Evolutionary conservation across 148 eudicot species (phyloP).

Genomic region (Nepenthes mirabilis): DNA sequence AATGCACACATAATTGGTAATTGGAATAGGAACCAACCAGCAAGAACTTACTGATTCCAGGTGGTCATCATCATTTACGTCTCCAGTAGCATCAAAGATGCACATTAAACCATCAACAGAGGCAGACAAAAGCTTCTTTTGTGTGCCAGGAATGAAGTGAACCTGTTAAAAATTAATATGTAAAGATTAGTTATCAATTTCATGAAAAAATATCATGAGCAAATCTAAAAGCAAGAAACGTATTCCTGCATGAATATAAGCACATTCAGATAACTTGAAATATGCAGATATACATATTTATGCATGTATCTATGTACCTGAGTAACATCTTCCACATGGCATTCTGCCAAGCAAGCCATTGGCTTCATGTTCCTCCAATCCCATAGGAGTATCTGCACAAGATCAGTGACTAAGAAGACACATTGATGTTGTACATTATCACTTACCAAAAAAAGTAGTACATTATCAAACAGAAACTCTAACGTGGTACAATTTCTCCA

Average conservation of each 20-base stretch:
- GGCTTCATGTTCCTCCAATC: constrained; percentile 86
- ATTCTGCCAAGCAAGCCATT: constrained; percentile 89
- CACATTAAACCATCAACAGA: constrained; percentile 95
- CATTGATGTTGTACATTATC: not conserved
- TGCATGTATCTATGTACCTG: constrained; percentile 36
- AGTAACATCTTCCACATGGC: constrained; percentile 94
- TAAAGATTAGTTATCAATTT: not conserved
- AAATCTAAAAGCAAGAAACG: not conserved
- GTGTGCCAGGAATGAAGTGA: constrained; percentile 65
- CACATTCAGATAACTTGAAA: not conserved
- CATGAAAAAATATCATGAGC: not conserved
- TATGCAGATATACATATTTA: not conserved
- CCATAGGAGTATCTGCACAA: constrained; percentile 69
- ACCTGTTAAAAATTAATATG: constrained; percentile 35
- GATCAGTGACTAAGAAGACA: not conserved
- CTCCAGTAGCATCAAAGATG: constrained; percentile 71
- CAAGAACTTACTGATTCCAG: constrained; percentile 59
- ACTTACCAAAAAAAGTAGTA: not conserved
- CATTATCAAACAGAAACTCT: not conserved
- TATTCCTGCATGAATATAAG: no score
- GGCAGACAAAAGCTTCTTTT: constrained; percentile 80
- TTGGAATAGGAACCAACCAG: not conserved
- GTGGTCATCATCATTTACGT: constrained; percentile 82
- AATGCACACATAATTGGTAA: not conserved
- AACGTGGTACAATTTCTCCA: not conserved